Evolutionary conservation across 208 protist species (phyloP).

Genomic region (Leptomonas seymouri): DNA sequence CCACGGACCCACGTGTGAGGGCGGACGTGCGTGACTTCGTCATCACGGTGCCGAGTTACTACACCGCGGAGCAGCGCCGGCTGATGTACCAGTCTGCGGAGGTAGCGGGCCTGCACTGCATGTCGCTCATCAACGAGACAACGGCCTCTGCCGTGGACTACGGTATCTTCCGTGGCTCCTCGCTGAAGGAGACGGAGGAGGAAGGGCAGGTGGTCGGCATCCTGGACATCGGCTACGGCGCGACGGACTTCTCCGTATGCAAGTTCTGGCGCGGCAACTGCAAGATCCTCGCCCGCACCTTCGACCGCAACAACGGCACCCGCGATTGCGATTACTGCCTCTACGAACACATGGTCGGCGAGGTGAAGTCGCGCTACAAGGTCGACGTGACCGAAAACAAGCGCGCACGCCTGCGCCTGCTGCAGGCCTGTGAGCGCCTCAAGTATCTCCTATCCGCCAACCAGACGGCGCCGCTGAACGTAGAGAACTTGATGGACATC

Average conservation of each 20-base stretch:
- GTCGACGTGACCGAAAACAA: slow-evolving; percentile 87
- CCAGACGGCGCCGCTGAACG: slow-evolving; percentile 73
- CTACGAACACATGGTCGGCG: slow-evolving; percentile 68
- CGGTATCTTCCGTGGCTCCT: slow-evolving; percentile 85
- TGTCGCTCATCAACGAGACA: slow-evolving; percentile 91
- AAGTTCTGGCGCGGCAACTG: slow-evolving; percentile 88
- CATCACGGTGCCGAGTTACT: slow-evolving; percentile 88
- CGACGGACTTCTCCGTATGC: slow-evolving; percentile 74
- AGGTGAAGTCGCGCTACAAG: slow-evolving; percentile 88
- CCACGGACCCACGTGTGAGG: slow-evolving; percentile 56
- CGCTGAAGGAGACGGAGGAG: slow-evolving; percentile 83
- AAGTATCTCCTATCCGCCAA: slow-evolving; percentile 93
- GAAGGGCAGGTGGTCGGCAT: slow-evolving; percentile 85
- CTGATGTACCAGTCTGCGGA: slow-evolving; percentile 84
- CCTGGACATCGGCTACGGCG: slow-evolving; percentile 89
- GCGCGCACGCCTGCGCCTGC: slow-evolving; percentile 79
- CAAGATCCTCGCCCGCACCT: slow-evolving; percentile 77
- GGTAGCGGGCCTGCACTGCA: slow-evolving; percentile 87
- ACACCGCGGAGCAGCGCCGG: slow-evolving; percentile 81
- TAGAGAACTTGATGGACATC: slow-evolving; percentile 94
- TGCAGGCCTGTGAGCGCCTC: slow-evolving; percentile 86
- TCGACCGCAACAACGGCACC: slow-evolving; percentile 84
- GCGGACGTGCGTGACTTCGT: slow-evolving; percentile 83
- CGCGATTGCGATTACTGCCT: slow-evolving; percentile 87
- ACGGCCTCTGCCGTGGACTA: slow-evolving; percentile 91